A percentile compares a stretch with the other conserved stretches of the same genome.
Evolutionary conservation across 2,329 filamentous ascomycete species (phyloP).

Genomic region (Cytospora leucostoma): DNA sequence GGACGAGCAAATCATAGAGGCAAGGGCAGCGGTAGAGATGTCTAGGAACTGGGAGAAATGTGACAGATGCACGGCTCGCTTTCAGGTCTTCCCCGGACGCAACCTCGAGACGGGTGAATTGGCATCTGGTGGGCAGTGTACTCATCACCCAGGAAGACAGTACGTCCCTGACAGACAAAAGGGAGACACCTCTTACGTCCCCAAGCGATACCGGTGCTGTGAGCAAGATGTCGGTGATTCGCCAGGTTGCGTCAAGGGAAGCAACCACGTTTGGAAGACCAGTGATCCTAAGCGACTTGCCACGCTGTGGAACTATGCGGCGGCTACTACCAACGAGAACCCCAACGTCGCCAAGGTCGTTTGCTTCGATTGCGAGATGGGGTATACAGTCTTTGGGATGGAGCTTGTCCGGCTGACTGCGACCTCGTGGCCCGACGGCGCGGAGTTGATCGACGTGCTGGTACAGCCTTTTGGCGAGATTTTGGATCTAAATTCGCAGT

Average conservation of each 20-base stretch:
- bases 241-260: constrained; percentile 69
- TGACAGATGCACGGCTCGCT: constrained; percentile 81
- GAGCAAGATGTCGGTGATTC: constrained; percentile 71
- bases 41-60: constrained; percentile 83
- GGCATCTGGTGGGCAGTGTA: constrained; percentile 75
- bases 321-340: constrained; percentile 68
- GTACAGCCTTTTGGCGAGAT: constrained; percentile 82
- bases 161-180: constrained; percentile 59
- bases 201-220: constrained; percentile 77
- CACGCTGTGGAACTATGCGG: constrained; percentile 73
- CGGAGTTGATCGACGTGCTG: constrained; percentile 77
- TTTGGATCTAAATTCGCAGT: constrained; percentile 88
- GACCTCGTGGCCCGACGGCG: constrained; percentile 79
- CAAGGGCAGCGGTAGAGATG: constrained; percentile 64
- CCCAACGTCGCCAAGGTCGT: constrained; percentile 62
- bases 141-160: constrained; percentile 75
- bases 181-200: constrained; percentile 57
- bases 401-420: constrained; percentile 90
- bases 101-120: constrained; percentile 75
- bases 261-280: constrained; percentile 86
- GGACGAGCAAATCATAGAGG: constrained; percentile 64
- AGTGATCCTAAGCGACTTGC: constrained; percentile 76
- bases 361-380: constrained; percentile 97
- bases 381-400: constrained; percentile 83
- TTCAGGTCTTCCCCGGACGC: constrained; percentile 89